Evolutionary conservation across 805 yeast genomes (phyloP).

Genomic region (Lipomyces sp.): DNA sequence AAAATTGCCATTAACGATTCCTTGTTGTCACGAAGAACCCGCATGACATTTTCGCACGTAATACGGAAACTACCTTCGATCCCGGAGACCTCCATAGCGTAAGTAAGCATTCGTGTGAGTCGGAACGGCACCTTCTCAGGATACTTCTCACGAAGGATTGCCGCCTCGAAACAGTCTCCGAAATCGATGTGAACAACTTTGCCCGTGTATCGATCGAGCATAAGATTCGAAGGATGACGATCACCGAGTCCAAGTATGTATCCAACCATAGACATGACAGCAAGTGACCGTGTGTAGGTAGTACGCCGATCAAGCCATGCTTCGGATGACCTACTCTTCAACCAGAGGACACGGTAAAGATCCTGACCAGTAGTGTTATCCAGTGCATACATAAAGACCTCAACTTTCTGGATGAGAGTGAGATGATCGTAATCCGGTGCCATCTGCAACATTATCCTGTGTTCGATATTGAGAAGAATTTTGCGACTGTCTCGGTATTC

Average conservation of each 20-base stretch:
- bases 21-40: slow-evolving; percentile 87
- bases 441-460: slow-evolving; percentile 95
- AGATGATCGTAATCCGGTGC: slow-evolving; percentile 94
- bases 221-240: slow-evolving; percentile 94
- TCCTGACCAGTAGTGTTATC: slow-evolving; percentile 97
- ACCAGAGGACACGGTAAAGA: slow-evolving; percentile 92
- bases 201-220: slow-evolving; percentile 94
- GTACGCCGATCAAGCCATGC: slow-evolving; percentile 98
- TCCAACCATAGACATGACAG: slow-evolving; percentile 99
- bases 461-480: slow-evolving; percentile 88
- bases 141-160: slow-evolving; percentile 91
- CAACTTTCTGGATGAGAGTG: slow-evolving; percentile 89
- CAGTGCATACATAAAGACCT: slow-evolving; percentile 92
- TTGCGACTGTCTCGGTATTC: slow-evolving; percentile 92
- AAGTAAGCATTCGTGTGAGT: slow-evolving; percentile 92
- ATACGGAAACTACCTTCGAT: slow-evolving; percentile 97
- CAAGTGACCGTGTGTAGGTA: slow-evolving; percentile 91
- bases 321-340: slow-evolving; percentile 92
- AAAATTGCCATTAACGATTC: slow-evolving; percentile 97
- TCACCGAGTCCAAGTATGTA: slow-evolving; percentile 96
- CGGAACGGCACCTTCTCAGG: slow-evolving; percentile 99
- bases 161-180: slow-evolving; percentile 99
- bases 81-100: slow-evolving; percentile 99
- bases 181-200: slow-evolving; percentile 96
- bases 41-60: slow-evolving; percentile 96